Evolutionary conservation across 2,329 filamentous ascomycete genomes (phyloP).

Genomic region (Hymenoscyphus repandus): DNA sequence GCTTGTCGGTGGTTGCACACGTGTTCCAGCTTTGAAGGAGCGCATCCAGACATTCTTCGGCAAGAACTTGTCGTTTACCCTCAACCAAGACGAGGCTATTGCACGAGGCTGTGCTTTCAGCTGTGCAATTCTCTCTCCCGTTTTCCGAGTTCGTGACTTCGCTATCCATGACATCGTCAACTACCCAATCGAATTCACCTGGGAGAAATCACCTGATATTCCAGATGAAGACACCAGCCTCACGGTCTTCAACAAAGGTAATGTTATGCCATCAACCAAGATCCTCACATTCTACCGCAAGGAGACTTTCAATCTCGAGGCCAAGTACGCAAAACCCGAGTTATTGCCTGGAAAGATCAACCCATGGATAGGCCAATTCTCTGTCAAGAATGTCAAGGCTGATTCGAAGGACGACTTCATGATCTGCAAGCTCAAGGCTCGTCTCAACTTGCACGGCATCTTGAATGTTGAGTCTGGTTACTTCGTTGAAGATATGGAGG

Average conservation of each 20-base stretch:
- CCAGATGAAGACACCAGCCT: conserved; percentile 97
- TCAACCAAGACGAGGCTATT: conserved; percentile 97
- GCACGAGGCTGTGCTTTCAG: conserved; percentile 94
- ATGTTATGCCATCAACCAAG: conserved; percentile 96
- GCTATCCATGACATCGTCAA: conserved; percentile 94
- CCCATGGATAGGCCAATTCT: conserved; percentile 96
- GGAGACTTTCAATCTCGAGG: conserved; percentile 94
- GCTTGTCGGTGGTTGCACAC: conserved; percentile 89
- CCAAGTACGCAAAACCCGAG: conserved; percentile 84
- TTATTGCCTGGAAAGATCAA: conserved; percentile 81
- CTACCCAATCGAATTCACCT: conserved; percentile 97
- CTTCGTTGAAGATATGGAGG: conserved; percentile 95
- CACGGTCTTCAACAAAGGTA: conserved; percentile 96
- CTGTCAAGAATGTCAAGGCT: conserved; percentile 94
- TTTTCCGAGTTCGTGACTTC: conserved; percentile 98
- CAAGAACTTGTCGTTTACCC: conserved; percentile 88
- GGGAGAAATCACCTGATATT: conserved; percentile 98
- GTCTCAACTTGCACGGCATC: conserved; percentile 92
- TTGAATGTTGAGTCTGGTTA: conserved; percentile 96
- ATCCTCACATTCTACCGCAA: conserved; percentile 99
- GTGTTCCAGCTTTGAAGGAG: conserved; percentile 89
- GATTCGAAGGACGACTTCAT: conserved; percentile 95
- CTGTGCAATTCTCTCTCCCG: conserved; percentile 93
- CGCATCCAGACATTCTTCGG: conserved; percentile 85
- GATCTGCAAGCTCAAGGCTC: conserved; percentile 99